A percentile compares a stretch with the other conserved stretches of the same genome.
Conservation (phyloP, 2,329 filamentous ascomycete species). For the Calonectria henricotiae region DNA sequence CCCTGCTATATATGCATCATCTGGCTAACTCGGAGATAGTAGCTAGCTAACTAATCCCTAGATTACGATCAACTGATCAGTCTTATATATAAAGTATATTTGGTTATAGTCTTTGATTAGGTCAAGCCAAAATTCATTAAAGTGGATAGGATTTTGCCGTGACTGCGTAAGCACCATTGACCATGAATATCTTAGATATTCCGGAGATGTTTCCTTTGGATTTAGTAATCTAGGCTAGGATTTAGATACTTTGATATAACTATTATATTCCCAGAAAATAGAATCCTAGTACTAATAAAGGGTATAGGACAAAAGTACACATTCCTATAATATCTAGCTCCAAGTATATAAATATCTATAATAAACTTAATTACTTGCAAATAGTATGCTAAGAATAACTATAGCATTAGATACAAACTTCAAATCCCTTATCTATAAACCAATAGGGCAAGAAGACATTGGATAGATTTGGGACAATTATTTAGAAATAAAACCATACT, state of each 20-base stretch:
- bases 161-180: background rate
- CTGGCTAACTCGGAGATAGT: background rate
- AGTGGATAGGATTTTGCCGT: background rate
- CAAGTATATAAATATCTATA: background rate
- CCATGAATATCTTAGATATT: background rate
- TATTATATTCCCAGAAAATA: background rate
- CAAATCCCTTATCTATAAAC: background rate
- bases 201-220: background rate
- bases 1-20: background rate
- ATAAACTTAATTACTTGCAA: background rate
- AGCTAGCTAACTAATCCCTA: background rate
- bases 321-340: too few relatives aligned
- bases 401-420: background rate
- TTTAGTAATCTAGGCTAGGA: background rate
- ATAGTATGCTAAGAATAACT: background rate
- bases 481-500: too few relatives aligned
- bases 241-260: background rate
- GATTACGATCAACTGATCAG: background rate
- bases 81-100: background rate
- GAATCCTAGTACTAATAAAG: background rate
- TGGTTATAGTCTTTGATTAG: background rate
- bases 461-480: background rate
- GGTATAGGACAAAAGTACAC: background rate
- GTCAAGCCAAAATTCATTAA: conserved; percentile 3
- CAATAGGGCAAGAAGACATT: background rate